Conservation (phyloP, 2,329 filamentous ascomycete genomes). For the Torrubiellomyces zombiae region DNA sequence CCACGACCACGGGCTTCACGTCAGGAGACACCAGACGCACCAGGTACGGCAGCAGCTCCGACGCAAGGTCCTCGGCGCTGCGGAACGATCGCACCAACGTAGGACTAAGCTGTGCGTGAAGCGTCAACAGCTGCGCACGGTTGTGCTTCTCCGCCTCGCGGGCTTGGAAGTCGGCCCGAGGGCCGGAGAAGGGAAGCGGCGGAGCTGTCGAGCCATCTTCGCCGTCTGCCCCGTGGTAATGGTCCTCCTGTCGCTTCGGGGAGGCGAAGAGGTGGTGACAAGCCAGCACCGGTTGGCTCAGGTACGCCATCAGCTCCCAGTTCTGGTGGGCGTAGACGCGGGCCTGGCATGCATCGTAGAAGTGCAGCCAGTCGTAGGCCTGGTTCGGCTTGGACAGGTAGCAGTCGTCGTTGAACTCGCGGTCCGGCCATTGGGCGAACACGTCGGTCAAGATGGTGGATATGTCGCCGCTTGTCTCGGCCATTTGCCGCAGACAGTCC, state of each 20-base stretch:
- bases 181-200: slow-evolving; percentile 61
- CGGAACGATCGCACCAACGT: slow-evolving; percentile 63
- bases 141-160: slow-evolving; percentile 69
- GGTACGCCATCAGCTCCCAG: slow-evolving; percentile 80
- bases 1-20: slow-evolving; percentile 78
- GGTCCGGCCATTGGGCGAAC: slow-evolving; percentile 70
- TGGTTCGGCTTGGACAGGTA: slow-evolving; percentile 73
- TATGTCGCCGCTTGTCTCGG: slow-evolving; percentile 63
- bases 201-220: slow-evolving; percentile 33
- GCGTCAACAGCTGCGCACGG: slow-evolving; percentile 50
- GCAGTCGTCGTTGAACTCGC: slow-evolving; percentile 85
- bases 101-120: slow-evolving; percentile 58
- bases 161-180: slow-evolving; percentile 66
- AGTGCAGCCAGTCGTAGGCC: slow-evolving; percentile 90
- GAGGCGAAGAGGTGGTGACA: slow-evolving; percentile 87
- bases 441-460: slow-evolving; percentile 69
- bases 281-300: slow-evolving; percentile 71
- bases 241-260: slow-evolving; percentile 40
- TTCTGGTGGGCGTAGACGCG: slow-evolving; percentile 72
- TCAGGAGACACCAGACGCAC: slow-evolving; percentile 73
- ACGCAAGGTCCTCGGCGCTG: slow-evolving; percentile 59
- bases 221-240: slow-evolving; percentile 20
- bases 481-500: slow-evolving; percentile 55
- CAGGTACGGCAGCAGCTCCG: slow-evolving; percentile 72
- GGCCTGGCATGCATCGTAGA: slow-evolving; percentile 71